These are phyloP conservation scores for Erythrobasidium hasegawianum DNA, from an alignment of 1,284 basidiomycete genomes.

Conservation along the genomic window DNA sequence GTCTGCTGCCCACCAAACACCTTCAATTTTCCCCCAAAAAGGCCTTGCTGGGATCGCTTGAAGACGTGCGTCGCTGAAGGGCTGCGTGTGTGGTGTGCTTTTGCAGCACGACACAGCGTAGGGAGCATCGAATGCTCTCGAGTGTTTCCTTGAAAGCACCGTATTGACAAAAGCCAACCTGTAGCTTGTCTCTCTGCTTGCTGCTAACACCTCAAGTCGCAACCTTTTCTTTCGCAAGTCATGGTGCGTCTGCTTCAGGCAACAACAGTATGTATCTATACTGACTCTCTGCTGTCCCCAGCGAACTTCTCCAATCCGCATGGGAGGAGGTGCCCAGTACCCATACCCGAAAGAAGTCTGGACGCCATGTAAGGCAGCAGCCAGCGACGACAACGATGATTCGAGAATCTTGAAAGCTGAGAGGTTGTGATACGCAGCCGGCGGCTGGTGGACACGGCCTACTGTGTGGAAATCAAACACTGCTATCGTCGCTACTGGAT, in stretches of 20 bases:
- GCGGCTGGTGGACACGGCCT: conserved; percentile 59
- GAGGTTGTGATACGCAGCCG: conserved; percentile 35
- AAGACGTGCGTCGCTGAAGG: conserved; percentile 20
- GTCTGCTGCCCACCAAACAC: conserved; percentile 18
- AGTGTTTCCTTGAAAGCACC: no score
- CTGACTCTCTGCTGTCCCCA: conserved; percentile 51
- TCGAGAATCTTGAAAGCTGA: conserved; percentile 1
- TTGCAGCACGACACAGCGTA: conserved; percentile 8
- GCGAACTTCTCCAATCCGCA: conserved; percentile 56
- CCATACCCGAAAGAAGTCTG: conserved; percentile 59
- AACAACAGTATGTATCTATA: background rate
- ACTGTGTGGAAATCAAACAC: conserved; percentile 57
- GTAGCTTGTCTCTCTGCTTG: background rate
- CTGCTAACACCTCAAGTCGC: background rate
- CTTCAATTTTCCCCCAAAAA: conserved; percentile 32
- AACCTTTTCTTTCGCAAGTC: background rate
- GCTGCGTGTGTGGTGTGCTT: conserved; percentile 15
- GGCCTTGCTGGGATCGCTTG: conserved; percentile 34
- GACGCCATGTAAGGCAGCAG: conserved; percentile 52
- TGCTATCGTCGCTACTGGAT: conserved; percentile 51
- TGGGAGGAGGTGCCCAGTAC: conserved; percentile 53
- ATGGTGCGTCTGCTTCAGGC: conserved; percentile 22
- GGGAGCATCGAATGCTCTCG: conserved; percentile 7
- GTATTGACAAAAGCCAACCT: background rate
- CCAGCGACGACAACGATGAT: conserved; percentile 2